Evolutionary conservation across 2,329 filamentous ascomycete genomes (phyloP), one percentile per base, ranked within the genome.

Genomic region (Colletotrichum endophyticum): DNA sequence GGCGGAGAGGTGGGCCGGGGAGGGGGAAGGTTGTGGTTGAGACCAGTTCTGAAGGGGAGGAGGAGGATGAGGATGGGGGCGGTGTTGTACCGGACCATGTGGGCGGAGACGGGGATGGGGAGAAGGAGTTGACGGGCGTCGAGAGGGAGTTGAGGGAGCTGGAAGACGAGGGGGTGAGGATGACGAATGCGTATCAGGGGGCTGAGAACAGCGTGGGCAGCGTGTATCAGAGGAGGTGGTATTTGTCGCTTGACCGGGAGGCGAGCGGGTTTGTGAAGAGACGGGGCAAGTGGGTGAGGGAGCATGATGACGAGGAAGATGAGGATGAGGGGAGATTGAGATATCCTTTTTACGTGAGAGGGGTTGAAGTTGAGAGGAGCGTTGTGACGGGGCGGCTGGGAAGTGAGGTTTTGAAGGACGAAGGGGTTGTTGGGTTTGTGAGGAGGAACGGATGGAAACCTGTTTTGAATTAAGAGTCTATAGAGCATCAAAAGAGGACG

Each of bases 161-260:
- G 11, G 86, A 90, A 72, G 89, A 92, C 75, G 87, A 89, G 53
- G 83, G 89, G 32, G 89, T 93, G 28, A 89, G 91, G 9, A 81
- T 82, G 3, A 91, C 89, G 8, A 95, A 95, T 79, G 92, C 93
- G 6, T 95, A 95, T 79, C 84, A 89, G 0, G 93, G 93, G 7
- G 92, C 94, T 0, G 86, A 80, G 2, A 95, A 95, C 79, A 90
- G 88, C 4, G 92, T 95, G 56, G 91, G 90, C 8, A 94, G 92
- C 49, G 86, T 95, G 6, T 90, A 95, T 79, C 93, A 95, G 81
- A 88, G 93, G 7, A 87, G 88, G 57, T 95, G 93, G 94, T 94
- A 91, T 75, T 80, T 94, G 22, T 90, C 90, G 13, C 85, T 95
- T 2, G 93, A 95, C 80, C 87, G 91, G 15, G 81, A 80, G 30